Evolutionary conservation across 345 rosid species (phyloP), one percentile per base, ranked within the genome.

Genomic region (Nephelium lappaceum): DNA sequence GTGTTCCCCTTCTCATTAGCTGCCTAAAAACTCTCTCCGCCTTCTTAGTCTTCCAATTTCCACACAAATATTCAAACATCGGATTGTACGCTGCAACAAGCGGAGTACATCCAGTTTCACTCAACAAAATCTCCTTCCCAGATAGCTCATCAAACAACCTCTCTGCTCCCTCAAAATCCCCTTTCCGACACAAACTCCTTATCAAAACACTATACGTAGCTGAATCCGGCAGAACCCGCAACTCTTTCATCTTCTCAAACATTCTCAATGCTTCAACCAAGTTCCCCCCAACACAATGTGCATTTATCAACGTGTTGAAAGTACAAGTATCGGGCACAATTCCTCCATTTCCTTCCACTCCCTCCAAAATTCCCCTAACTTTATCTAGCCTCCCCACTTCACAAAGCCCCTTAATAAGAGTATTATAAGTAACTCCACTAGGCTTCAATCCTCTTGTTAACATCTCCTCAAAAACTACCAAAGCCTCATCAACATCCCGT

Each of bases 41-140:
- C 82, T 86, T 92, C 75, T 63, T 70, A 24, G 95, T 87, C 83
- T 90, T 89, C 75, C 97, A 95, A 65, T 74, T 91, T 81, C 80
- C 80, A 75, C 98, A 94, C 75, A 94, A 81, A 80, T 87, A 86
- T 75, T 90, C 88, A 67, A 94, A 91, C 60, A 94, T 86, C 21
- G 94, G 87, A 77, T 88, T 93, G 82, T 93, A 94, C 47, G 98
- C 94, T 3, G 96, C 97, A 82, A 88, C 91, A 38, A 93, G 86
- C 41, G 97, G 95, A 77, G 72, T 84, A 77, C 90, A 89, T 21
- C 94, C 97, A 64, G 71, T 79, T 47, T 84, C 83, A 36, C 81
- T 79, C 64, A 86, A 63, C 81, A 92, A 70, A 18, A 88, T 83
- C 79, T 79, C 83, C 70, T 84, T 92, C 70, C 85, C 81, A 43